Conservation (phyloP, 2,329 filamentous ascomycete genomes). For the Aciculosporium take region DNA sequence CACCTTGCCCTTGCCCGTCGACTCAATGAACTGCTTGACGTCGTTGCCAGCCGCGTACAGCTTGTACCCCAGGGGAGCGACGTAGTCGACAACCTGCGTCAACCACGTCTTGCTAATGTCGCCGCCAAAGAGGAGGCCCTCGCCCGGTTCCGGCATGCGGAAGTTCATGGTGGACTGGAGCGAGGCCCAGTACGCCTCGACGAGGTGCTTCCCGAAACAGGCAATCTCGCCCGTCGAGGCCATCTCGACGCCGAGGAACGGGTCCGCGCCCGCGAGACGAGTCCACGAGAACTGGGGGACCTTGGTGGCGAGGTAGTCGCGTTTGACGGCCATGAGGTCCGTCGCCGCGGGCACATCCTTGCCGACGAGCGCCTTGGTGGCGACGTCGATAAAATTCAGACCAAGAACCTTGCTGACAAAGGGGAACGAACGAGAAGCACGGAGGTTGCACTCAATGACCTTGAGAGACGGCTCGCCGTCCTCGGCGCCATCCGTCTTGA, state of each 20-base stretch:
- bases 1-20: constrained; percentile 49
- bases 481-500: constrained; percentile 70
- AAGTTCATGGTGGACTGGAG: constrained; percentile 99
- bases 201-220: constrained; percentile 89
- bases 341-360: constrained; percentile 70
- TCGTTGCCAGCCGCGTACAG: constrained; percentile 71
- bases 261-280: constrained; percentile 88
- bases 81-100: constrained; percentile 68
- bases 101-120: constrained; percentile 60
- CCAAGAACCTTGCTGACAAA: constrained; percentile 96
- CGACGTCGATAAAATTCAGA: constrained; percentile 91
- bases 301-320: constrained; percentile 91
- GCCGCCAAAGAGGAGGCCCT: constrained; percentile 89
- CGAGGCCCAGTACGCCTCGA: constrained; percentile 96
- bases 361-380: constrained; percentile 81
- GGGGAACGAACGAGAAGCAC: constrained; percentile 93
- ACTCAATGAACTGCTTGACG: constrained; percentile 75
- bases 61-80: constrained; percentile 85
- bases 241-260: constrained; percentile 98
- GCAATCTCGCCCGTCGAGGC: constrained; percentile 93
- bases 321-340: constrained; percentile 79
- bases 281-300: constrained; percentile 99
- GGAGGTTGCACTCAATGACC: constrained; percentile 97
- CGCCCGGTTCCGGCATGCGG: constrained; percentile 84
- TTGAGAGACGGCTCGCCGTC: constrained; percentile 67